A percentile compares a stretch with the other conserved stretches of the same genome.
phyloP scores from a whole-genome alignment of 2,329 filamentous ascomycete species.

The Xylariaceae sp. region DNA sequence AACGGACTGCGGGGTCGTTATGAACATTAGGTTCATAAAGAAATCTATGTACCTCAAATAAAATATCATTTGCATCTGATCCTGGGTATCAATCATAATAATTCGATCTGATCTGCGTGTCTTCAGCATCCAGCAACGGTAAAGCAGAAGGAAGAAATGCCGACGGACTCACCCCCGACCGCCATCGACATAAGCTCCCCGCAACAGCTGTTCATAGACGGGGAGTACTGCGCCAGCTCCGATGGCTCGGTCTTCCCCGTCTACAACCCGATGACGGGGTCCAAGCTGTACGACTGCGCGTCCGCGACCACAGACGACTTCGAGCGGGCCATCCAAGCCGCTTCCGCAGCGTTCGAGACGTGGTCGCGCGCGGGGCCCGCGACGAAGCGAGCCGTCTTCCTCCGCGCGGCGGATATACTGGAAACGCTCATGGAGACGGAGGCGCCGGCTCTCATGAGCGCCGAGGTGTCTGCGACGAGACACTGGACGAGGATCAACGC shows the following conservation, averaged over 20 bases:
- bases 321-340: constrained; percentile 13
- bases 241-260: constrained; percentile 12
- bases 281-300: constrained; percentile 14
- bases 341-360: constrained; percentile 11
- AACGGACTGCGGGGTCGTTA: no score
- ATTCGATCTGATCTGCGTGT: no score
- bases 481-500: constrained; percentile 41
- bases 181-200: constrained; percentile 5
- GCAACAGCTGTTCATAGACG: constrained; percentile 13
- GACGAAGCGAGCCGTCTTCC: constrained; percentile 61
- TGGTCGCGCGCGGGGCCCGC: constrained; percentile 30
- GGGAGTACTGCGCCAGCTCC: constrained; percentile 9
- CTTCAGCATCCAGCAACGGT: constrained; percentile 1
- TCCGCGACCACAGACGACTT: constrained; percentile 11
- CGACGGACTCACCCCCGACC: neutral
- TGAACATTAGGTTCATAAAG: no score
- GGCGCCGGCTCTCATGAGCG: constrained; percentile 52
- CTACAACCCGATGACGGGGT: constrained; percentile 16
- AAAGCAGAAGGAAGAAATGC: neutral
- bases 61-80: no score
- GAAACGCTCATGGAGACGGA: constrained; percentile 51
- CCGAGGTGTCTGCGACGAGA: constrained; percentile 39
- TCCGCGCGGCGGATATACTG: constrained; percentile 63
- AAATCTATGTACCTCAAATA: no score
- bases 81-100: no score